Conservation (phyloP, 2,329 filamentous ascomycete species). For the Stenocarpella maydis region DNA sequence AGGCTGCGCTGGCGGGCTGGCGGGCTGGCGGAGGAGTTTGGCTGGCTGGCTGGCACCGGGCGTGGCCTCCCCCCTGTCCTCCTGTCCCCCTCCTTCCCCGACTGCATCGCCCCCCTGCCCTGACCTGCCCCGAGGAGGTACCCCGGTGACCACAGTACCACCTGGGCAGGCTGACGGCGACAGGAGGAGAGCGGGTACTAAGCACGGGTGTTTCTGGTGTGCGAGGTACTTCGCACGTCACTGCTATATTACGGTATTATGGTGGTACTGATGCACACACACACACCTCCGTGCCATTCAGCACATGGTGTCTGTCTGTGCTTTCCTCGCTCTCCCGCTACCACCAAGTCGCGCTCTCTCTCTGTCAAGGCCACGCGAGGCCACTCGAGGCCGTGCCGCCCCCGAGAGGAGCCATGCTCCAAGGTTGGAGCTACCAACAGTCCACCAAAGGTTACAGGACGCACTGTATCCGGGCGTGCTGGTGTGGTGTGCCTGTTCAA, state of each 20-base stretch:
- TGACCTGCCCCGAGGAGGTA: constrained; percentile 14
- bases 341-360: not conserved
- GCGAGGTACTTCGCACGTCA: not conserved
- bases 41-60: constrained; percentile 10
- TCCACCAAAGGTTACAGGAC: not conserved
- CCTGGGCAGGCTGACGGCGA: constrained; percentile 4
- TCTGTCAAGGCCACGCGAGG: no score
- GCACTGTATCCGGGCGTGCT: not conserved
- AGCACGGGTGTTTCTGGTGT: not conserved
- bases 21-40: not conserved
- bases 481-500: constrained; percentile 8
- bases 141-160: not conserved
- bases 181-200: not conserved
- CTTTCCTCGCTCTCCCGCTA: not conserved
- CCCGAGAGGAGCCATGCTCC: not conserved
- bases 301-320: not conserved
- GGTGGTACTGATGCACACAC: no score
- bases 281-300: no score
- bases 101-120: constrained; percentile 21
- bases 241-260: no score
- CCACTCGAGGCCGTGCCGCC: not conserved
- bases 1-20: constrained; percentile 3
- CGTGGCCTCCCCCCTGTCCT: not conserved
- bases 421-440: constrained; percentile 9
- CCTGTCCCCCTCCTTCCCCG: constrained; percentile 19